Evolutionary conservation across 768 basidiomycete species (phyloP).

Genomic region (Pleurotus cornucopiae): DNA sequence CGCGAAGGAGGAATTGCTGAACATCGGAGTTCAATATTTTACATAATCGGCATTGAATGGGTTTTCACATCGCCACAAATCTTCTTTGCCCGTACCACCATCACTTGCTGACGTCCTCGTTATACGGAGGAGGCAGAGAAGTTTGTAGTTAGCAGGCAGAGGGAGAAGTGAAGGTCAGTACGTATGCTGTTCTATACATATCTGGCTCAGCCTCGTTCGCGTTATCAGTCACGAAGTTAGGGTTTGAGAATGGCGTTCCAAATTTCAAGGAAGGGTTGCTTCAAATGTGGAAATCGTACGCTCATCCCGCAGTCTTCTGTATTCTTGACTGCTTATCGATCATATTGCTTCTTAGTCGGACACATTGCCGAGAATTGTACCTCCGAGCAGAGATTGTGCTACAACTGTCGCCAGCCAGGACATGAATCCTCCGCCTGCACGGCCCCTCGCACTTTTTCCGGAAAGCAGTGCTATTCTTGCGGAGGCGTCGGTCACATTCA

Average conservation of each 20-base stretch:
- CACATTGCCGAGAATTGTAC: constrained; percentile 93
- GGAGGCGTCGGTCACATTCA: constrained; percentile 90
- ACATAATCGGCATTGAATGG: not conserved
- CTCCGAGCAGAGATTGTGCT: constrained; percentile 85
- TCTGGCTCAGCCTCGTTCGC: constrained; percentile 11
- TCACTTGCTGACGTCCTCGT: constrained; percentile 36
- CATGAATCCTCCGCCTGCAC: constrained; percentile 90
- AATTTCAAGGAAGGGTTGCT: constrained; percentile 85
- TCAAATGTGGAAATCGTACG: constrained; percentile 91
- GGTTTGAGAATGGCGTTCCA: constrained; percentile 71
- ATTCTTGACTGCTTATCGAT: constrained; percentile 10
- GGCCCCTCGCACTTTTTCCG: constrained; percentile 73
- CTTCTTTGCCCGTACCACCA: constrained; percentile 15
- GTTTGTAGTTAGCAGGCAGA: constrained; percentile 66
- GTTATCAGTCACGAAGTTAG: constrained; percentile 28
- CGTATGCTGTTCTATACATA: constrained; percentile 3
- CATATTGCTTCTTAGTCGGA: constrained; percentile 52
- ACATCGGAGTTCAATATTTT: constrained; percentile 4
- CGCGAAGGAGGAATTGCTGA: not conserved
- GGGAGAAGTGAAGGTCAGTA: constrained; percentile 65
- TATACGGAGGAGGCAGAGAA: constrained; percentile 62
- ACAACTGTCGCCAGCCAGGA: constrained; percentile 93
- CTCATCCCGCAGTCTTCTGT: constrained; percentile 17
- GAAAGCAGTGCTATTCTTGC: constrained; percentile 92
- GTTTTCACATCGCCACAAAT: constrained; percentile 2